Base-by-base conservation (phyloP, 352 stramenopile genomes). In the Globisporangium cederbergense region DNA sequence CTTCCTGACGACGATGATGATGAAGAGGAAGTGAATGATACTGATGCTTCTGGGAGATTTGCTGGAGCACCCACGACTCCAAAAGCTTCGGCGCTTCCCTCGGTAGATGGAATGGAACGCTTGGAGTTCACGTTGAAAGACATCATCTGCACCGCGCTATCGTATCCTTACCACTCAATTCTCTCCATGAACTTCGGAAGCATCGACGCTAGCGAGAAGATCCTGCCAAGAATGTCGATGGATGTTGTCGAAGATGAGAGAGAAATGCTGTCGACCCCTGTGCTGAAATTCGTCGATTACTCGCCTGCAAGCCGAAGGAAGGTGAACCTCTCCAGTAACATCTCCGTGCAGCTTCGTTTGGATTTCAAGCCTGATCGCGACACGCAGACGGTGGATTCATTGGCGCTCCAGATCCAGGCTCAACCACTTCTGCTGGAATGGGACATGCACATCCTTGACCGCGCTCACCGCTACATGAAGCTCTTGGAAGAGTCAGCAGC, bases 391-490 rank as follows among this genome's bases (percentile, higher is more conserved):
- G 63, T 79, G 22, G 66, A 85, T 34, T 82, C 73, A 4, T 59
- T 92, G 18, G 68, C 74, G 9, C 64, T 94, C n/a, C 76, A 83
- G 58, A 72, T 93, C 45, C 88, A 90, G 46, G 71, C 78, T 3
- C 88, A 94, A 38, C 86, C 88, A 6, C 71, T 96, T 47, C 58
- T 93, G 2, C 56, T 96, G 10, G 88, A 96, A 73, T 93, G 76
- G 77, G 88, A 96, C 76, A 92, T 95, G 86, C 88, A 93, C 67
- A 66, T 96, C 42, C 70, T 96, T 22, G 82, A 95, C 67, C 80
- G 88, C 56, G 76, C 84, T 1, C 78, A 93, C 63, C 78, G 82
- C 16, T 68, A 91, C 43, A 78, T 94, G 75, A 81, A 83, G 25
- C 52, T 94, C 25, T 62, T 93, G 61, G 84, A 95, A 71, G 79